Percentiles rank a stretch among this genome's conserved stretches.
Evolutionary conservation across 768 basidiomycete genomes (phyloP).

Genomic region (Boletus sp.): DNA sequence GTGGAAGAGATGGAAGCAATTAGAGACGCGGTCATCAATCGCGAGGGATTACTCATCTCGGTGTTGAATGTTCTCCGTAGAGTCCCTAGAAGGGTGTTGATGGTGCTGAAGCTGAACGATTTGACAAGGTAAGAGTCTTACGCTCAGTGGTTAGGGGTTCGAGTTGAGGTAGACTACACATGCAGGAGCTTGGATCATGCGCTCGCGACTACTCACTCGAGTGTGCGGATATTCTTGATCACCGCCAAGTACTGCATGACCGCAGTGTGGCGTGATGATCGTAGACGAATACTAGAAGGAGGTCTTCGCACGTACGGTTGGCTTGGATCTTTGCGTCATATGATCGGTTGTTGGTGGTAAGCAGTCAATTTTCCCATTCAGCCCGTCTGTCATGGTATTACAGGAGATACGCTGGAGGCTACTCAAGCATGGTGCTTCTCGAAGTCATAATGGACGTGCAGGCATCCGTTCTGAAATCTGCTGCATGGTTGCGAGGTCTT

Average conservation of each 20-base stretch:
- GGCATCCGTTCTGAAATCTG: slow-evolving; percentile 51
- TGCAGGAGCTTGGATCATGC: slow-evolving; percentile 77
- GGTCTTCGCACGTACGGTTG: slow-evolving; percentile 48
- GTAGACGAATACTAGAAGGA: slow-evolving; percentile 45
- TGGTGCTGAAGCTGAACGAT: slow-evolving; percentile 87
- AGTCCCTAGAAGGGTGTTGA: slow-evolving; percentile 79
- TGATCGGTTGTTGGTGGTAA: slow-evolving; percentile 75
- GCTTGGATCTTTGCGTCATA: slow-evolving; percentile 46
- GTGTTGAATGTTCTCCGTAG: slow-evolving; percentile 86
- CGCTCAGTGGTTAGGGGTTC: background rate
- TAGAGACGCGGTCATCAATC: slow-evolving; percentile 75
- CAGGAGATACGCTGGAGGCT: slow-evolving; percentile 61
- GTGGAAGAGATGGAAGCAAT: slow-evolving; percentile 80
- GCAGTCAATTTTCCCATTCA: slow-evolving; percentile 24
- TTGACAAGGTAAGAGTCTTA: slow-evolving; percentile 56
- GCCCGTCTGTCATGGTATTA: slow-evolving; percentile 2
- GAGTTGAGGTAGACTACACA: background rate
- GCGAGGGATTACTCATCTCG: slow-evolving; percentile 79
- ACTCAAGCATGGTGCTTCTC: slow-evolving; percentile 47
- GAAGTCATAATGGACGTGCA: slow-evolving; percentile 66
- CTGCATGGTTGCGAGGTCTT: slow-evolving; percentile 68
- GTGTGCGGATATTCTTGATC: slow-evolving; percentile 86
- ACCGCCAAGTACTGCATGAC: slow-evolving; percentile 84
- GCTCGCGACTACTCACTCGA: slow-evolving; percentile 84
- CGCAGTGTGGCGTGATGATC: slow-evolving; percentile 77